Base-by-base conservation (phyloP, 768 basidiomycete genomes). In the Chalciporus pseudorubinellus region DNA sequence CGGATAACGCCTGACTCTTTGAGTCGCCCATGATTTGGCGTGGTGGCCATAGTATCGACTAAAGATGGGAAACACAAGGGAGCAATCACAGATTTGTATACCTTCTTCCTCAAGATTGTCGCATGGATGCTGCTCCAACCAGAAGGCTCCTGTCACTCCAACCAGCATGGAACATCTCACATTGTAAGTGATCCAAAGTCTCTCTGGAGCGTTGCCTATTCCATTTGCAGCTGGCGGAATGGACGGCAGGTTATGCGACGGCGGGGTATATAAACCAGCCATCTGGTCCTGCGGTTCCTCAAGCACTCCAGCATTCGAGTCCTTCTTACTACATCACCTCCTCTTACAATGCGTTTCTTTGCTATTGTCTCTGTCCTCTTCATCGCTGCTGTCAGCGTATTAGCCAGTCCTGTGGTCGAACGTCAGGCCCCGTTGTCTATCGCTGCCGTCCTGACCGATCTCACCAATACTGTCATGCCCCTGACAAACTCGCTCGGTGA, bases 211-310 rank as follows among this genome's bases (percentile, higher is more conserved):
- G 9, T 5, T 28, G 4, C 31, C 31, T 33, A 4, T 9, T 33
- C 13, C 12, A 10, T 34, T 14, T 16, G 14, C 3, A 34, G 16
- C 33, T 34, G 16, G 16, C 12, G 14, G 33, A 16, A 39, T 7
- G 12, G 18, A 20, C 5, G 11, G 19, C 39, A 19, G 39, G 39
- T 7, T 31, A 26, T 40, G 33, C 26, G 33, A 6, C n/a, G 22
- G 20, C 24, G n/a, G 51, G 45, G 39, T 59, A 59, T 52, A 52
- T 51, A 55, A 59, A 48, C 42, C 52, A 33, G 18, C 10, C 26
- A n/a, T 18, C 11, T 29, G 12, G 22, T 28, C 40, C 34, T 13
- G 36, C 14, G 42, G 40, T 18, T 1, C 21, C 48, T n/a, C 52
- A 55, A 59, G 42, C 42, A 55, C 57, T 55, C 44, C 12, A 46